Evolutionary conservation across 2,329 filamentous ascomycete species (phyloP), one percentile per base, ranked within the genome.

Genomic region (Mycosphaerella sp.): DNA sequence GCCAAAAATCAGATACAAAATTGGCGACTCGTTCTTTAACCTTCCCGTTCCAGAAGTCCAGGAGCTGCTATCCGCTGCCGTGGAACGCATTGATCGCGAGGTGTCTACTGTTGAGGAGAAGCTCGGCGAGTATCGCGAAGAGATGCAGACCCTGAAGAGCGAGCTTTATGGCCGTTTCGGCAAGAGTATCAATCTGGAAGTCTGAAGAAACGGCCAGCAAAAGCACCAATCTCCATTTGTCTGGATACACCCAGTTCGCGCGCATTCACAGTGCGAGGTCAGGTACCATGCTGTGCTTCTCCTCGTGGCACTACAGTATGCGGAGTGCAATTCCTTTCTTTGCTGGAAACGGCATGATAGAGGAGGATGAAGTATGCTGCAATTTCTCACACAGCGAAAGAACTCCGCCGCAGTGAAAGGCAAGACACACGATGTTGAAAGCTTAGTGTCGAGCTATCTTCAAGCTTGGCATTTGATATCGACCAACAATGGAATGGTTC

Each of bases 121-220:
- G 67, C 74, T 97, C 39, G 76, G 80, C 51, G 78, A 78, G 2
- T 79, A 95, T 49, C 85, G 85, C 53, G 90, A 95, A 61, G 89
- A 96, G 69, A 91, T 97, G 87, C 81, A 83, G 59, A 79, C 87
- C 70, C 78, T 98, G 60, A 98, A 98, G 78, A 87, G 95, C 55
- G 84, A 88, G 58, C 76, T 98, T 58, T 98, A 98, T 73, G 91
- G 90, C 34, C 83, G 95, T 58, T 98, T 98, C 73, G 93, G 93
- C 53, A 84, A 87, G 72, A 95, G 91, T 71, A 98, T 98, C 78
- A 98, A 98, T 73, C 78, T 97, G 61, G 93, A 98, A 74, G 89
- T 87, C 29, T 67, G 54, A 62, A 21, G 40, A 14, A n/a, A 21
- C 41, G 40, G 12, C 34, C 11, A 23, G 11, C 40, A 17, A 9